Evolutionary conservation across 1,284 basidiomycete species (phyloP).

Genomic region (Trichosporon sp.): DNA sequence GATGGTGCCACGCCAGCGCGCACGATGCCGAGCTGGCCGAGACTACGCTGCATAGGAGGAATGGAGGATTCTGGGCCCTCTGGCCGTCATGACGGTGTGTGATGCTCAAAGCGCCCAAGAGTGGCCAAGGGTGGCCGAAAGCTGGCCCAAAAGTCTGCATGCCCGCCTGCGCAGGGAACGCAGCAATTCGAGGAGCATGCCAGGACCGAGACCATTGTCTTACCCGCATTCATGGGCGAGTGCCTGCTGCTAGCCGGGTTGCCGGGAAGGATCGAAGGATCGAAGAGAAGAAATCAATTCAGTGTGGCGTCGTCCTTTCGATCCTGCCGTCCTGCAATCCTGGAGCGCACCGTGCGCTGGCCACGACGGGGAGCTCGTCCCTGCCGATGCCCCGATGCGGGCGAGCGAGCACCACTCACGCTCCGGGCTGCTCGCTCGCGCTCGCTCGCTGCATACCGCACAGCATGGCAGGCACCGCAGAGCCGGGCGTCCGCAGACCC

Average conservation of each 20-base stretch:
- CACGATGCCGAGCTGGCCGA: neutral
- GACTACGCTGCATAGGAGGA: neutral
- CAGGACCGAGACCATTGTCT: neutral
- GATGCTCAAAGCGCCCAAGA: neutral
- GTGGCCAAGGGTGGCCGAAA: neutral
- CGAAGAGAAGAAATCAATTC: neutral
- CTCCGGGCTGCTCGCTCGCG: neutral
- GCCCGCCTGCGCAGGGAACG: neutral
- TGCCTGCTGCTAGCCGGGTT: neutral
- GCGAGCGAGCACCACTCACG: neutral
- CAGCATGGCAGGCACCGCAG: neutral
- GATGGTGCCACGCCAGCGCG: neutral
- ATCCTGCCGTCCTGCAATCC: neutral
- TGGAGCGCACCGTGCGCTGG: neutral
- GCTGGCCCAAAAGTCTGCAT: neutral
- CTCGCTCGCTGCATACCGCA: neutral
- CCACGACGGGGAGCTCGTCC: neutral
- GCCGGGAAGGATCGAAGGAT: neutral
- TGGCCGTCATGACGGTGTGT: neutral
- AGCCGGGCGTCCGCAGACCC: neutral
- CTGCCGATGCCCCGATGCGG: neutral
- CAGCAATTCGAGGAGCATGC: neutral
- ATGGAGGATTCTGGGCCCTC: neutral
- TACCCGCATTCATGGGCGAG: neutral
- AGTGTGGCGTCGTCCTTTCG: slow-evolving; percentile 1